Conservation (phyloP, 495 filamentous ascomycete species). For the Penicillium egyptiacum region DNA sequence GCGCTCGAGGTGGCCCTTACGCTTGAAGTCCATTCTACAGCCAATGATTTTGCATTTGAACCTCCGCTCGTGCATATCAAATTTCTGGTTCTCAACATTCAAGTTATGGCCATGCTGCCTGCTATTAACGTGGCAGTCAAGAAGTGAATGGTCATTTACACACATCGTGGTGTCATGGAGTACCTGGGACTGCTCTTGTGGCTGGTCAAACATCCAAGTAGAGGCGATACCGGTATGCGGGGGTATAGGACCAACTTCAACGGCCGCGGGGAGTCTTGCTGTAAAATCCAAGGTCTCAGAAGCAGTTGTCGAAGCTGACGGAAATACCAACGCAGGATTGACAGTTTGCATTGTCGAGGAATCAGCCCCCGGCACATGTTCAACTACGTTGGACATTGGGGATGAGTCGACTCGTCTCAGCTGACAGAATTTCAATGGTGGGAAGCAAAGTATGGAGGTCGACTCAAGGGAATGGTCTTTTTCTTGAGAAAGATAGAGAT, state of each 20-base stretch:
- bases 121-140: background rate
- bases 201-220: background rate
- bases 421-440: background rate
- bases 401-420: background rate
- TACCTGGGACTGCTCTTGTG: background rate
- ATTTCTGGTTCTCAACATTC: background rate
- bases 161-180: background rate
- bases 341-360: background rate
- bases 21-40: conserved; percentile 55
- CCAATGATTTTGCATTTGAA: conserved; percentile 11
- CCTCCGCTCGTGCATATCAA: background rate
- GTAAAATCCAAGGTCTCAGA: background rate
- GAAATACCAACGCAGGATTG: background rate
- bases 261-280: background rate
- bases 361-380: background rate
- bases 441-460: background rate
- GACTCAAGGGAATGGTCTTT: background rate
- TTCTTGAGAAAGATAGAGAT: background rate
- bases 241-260: background rate
- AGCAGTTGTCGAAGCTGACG: background rate
- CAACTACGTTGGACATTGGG: background rate
- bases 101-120: background rate
- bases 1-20: conserved; percentile 65
- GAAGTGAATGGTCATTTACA: background rate
- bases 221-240: background rate